phyloP scores from a whole-genome alignment of 768 basidiomycete genomes.

The Suillus paluster region DNA sequence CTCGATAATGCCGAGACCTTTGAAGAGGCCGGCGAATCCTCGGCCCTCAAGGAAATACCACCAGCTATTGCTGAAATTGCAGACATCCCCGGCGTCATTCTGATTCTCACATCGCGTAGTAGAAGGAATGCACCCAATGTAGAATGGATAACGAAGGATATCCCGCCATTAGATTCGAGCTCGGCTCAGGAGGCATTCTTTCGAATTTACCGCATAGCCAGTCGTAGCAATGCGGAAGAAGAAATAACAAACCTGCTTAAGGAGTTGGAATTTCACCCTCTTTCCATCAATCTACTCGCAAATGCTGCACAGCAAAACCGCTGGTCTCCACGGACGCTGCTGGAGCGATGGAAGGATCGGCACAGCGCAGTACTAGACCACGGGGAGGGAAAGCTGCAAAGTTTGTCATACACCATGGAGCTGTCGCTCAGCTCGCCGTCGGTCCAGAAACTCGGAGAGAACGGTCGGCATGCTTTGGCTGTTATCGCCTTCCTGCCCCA shows the following conservation, averaged over 20 bases:
- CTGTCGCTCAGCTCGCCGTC: conserved; percentile 1
- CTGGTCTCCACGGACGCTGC: not conserved
- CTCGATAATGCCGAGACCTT: conserved; percentile 4
- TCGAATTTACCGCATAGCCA: not conserved
- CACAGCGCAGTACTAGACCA: not conserved
- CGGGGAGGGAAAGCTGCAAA: not conserved
- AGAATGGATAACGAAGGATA: not conserved
- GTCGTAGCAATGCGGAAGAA: not conserved
- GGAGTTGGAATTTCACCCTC: not conserved
- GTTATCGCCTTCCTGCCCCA: conserved; percentile 7
- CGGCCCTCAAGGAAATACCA: not conserved
- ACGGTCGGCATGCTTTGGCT: not conserved
- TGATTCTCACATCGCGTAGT: conserved; percentile 4
- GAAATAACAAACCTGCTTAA: not conserved
- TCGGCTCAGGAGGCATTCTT: not conserved
- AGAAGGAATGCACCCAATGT: not conserved
- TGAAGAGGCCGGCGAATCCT: not conserved
- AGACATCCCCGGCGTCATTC: not conserved
- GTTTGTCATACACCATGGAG: not conserved
- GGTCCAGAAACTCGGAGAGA: not conserved
- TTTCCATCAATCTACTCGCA: conserved; percentile 1
- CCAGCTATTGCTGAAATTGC: not conserved
- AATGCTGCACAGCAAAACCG: conserved; percentile 1
- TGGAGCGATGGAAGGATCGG: not conserved
- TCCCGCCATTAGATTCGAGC: not conserved